Evolutionary conservation across 805 yeast species (phyloP).

Genomic region (Candida ponderosae): DNA sequence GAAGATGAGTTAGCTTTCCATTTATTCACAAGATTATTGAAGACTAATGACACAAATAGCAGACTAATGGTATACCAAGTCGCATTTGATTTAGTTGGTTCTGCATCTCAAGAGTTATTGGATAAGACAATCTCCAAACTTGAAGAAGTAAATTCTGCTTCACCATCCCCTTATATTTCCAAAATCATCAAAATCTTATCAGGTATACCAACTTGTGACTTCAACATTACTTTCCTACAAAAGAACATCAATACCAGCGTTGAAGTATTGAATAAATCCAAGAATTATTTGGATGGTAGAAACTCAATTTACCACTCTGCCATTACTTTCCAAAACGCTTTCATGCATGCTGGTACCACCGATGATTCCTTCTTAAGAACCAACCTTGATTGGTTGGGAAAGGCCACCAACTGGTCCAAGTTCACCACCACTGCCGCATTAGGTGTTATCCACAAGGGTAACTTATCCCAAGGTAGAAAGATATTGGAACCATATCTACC

Average conservation of each 20-base stretch:
- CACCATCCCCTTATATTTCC: slow-evolving; percentile 17
- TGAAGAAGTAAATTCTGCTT: slow-evolving; percentile 19
- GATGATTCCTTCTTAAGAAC: slow-evolving; percentile 87
- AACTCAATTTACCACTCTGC: slow-evolving; percentile 94
- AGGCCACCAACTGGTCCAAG: slow-evolving; percentile 98
- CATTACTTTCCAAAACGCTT: slow-evolving; percentile 89
- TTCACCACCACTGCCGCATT: slow-evolving; percentile 96
- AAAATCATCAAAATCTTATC: slow-evolving; percentile 66
- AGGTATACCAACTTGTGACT: slow-evolving; percentile 92
- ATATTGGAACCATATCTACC: slow-evolving; percentile 89
- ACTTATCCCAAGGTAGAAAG: slow-evolving; percentile 81
- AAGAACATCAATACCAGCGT: slow-evolving; percentile 85
- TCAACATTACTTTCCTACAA: slow-evolving; percentile 78
- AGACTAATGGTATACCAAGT: slow-evolving; percentile 78
- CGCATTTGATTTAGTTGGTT: slow-evolving; percentile 87
- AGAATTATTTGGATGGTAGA: slow-evolving; percentile 78
- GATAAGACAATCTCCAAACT: slow-evolving; percentile 43
- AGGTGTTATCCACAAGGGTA: slow-evolving; percentile 95
- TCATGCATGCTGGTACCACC: slow-evolving; percentile 93
- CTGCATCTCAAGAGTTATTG: slow-evolving; percentile 86
- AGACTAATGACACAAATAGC: slow-evolving; percentile 28
- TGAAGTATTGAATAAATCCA: slow-evolving; percentile 73
- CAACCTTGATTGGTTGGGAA: slow-evolving; percentile 91
- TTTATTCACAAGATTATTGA: slow-evolving; percentile 55
- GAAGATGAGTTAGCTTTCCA: slow-evolving; percentile 63